Evolutionary conservation across 169 alveolate species (phyloP), one percentile per base, ranked within the genome.

Genomic region (Babesia sp.): DNA sequence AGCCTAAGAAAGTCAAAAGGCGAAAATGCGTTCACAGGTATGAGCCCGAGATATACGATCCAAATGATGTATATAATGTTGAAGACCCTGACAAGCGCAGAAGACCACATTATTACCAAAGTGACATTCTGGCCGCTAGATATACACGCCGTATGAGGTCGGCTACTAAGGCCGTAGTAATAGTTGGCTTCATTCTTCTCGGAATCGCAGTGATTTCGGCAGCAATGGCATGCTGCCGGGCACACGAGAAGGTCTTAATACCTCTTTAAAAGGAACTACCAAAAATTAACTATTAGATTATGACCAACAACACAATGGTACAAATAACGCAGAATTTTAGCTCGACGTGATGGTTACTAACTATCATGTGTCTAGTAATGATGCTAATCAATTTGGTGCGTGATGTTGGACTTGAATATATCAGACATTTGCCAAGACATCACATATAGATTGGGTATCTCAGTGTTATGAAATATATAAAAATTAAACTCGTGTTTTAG

Each of bases 31-130:
- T 1, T 3, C 39, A 41, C 58, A 0, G 14, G 8, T n/a, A 29
- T 4, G 71, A 26, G 24, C n/a, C n/a, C n/a, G n/a, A n/a, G n/a
- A n/a, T n/a, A n/a, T n/a, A n/a, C n/a, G n/a, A n/a, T n/a, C 57
- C 55, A 0, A 41, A 34, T n/a, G 71, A 36, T 20, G 63, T 64
- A 8, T 6, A 46, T 16, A 64, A 64, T 36, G 74, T 64, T 18
- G 74, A 64, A 29, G 74, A 64, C 51, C 55, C 74, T 7, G 74
- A 64, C 61, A 64, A 48, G 28, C 3, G 0, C 12, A 45, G 74
- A 22, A 33, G 74, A 20, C 74, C 74, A 2, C 3, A 45, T 39
- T 61, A 22, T 0, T 64, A 64, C 63, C 33, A 33, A 16, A 3
- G 14, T 20, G 61, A 64, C 44, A 24, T 22, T 24, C 12, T 64